Conservation (phyloP, 1,139 yeast genomes). For the Petasospora rhodanensis region DNA sequence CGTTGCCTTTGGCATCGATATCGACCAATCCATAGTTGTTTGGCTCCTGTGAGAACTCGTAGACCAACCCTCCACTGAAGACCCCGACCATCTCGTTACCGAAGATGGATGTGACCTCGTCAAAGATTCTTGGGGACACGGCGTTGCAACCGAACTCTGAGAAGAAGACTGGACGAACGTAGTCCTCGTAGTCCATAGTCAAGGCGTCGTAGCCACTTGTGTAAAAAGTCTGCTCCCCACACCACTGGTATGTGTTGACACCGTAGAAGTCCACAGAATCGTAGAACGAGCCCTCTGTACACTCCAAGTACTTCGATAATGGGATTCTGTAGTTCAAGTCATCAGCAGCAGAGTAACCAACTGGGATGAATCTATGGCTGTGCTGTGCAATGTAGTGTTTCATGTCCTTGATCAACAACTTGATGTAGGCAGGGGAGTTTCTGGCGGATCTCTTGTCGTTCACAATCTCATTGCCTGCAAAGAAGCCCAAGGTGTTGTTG, state of each 20-base stretch:
- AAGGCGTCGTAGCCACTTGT: slow-evolving; percentile 78
- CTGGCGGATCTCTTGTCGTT: slow-evolving; percentile 76
- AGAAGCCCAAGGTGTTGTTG: slow-evolving; percentile 86
- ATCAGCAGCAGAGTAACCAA: slow-evolving; percentile 96
- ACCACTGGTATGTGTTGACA: slow-evolving; percentile 95
- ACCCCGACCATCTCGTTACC: slow-evolving; percentile 72
- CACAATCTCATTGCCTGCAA: slow-evolving; percentile 91
- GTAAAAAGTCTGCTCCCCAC: slow-evolving; percentile 81
- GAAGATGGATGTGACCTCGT: slow-evolving; percentile 69
- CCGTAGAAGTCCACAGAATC: slow-evolving; percentile 87
- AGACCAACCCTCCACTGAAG: slow-evolving; percentile 89
- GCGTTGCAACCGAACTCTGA: slow-evolving; percentile 95
- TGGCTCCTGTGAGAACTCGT: slow-evolving; percentile 85
- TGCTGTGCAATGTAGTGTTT: slow-evolving; percentile 61
- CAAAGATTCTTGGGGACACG: slow-evolving; percentile 73
- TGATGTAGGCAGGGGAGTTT: slow-evolving; percentile 63
- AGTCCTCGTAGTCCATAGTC: slow-evolving; percentile 64
- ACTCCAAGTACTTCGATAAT: slow-evolving; percentile 76
- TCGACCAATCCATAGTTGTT: slow-evolving; percentile 86
- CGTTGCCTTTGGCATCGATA: slow-evolving; percentile 52
- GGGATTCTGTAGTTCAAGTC: slow-evolving; percentile 73
- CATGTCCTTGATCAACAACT: slow-evolving; percentile 77
- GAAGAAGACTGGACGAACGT: slow-evolving; percentile 74
- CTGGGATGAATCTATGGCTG: slow-evolving; percentile 68
- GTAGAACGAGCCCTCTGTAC: slow-evolving; percentile 48